Base-by-base conservation (phyloP, 2,329 filamentous ascomycete genomes). In the Colletotrichum zoysiae region DNA sequence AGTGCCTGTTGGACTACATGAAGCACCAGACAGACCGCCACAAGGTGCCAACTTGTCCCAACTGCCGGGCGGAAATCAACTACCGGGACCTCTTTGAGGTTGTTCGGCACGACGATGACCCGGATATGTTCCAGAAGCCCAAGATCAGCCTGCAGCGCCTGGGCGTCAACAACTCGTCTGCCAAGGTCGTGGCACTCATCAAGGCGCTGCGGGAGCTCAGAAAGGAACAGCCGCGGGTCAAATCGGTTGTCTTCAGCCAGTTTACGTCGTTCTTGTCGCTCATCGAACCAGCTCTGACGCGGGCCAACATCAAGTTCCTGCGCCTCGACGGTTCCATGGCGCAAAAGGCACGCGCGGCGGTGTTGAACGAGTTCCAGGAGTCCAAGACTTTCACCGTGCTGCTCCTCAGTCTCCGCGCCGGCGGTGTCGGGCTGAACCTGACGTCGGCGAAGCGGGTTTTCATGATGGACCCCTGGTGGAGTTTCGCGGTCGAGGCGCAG, bases 381-480 rank as follows among this genome's bases (percentile, higher is more conserved):
- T 81, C 85, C 69, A 80, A 84, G 2, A 89, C 87, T 60, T 93
- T 94, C 33, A 89, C 88, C 2, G 89, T 99, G 1, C 84, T 99
- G 5, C 86, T 99, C 1, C 88, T 99, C 63, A 95, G 92, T 76
- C 85, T 99, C 67, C 89, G 94, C 26, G 96, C 97, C 0, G 96
- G 97, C 5, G 97, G 96, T 33, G 96, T 99, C 0, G 96, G 96
- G 0, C 86, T 99, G 55, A 99, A 99, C 78, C 82, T 99, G 73
- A 98, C 95, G 0, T 91, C 91, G 75, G 96, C 96, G 7, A 94
- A 92, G 74, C 87, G 93, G 65, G 97, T 99, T 6, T 99, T 92
- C 84, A 97, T 99, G 93, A 98, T 99, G 96, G 96, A 99, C 81
- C 96, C 96, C 0, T 99, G 96, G 96, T 99, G 96, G 96, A 97